A percentile compares a stretch with the other conserved stretches of the same genome.
Conservation (phyloP, 2,329 filamentous ascomycete species). For the Colletotrichum gloeosporioides region DNA sequence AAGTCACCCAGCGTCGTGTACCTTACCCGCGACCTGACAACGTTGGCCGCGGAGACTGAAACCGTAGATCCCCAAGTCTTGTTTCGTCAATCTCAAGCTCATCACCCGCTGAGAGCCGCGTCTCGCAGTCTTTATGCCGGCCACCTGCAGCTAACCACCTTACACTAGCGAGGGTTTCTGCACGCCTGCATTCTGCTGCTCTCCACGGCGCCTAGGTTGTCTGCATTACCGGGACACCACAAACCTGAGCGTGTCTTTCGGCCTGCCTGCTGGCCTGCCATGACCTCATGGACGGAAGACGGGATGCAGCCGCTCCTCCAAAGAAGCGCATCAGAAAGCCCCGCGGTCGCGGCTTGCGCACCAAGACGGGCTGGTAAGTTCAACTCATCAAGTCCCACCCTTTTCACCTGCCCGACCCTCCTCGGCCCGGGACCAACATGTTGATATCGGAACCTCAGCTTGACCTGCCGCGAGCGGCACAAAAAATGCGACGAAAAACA, state of each 20-base stretch:
- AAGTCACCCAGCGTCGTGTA: not conserved
- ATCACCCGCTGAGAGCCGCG: not conserved
- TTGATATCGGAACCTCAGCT: conserved; percentile 27
- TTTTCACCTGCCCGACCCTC: not conserved
- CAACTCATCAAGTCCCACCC: not conserved
- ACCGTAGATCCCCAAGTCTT: not conserved
- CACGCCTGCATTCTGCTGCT: not conserved
- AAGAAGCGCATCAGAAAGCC: conserved; percentile 36
- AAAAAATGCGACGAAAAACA: conserved; percentile 56
- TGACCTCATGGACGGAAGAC: conserved; percentile 15
- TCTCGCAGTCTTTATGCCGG: conserved; percentile 5
- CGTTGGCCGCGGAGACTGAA: not conserved
- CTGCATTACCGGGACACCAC: not conserved
- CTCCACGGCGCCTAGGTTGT: not conserved
- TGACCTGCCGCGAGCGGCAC: conserved; percentile 50
- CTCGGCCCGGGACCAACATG: not conserved
- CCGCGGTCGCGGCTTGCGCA: conserved; percentile 46
- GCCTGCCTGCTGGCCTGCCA: not conserved
- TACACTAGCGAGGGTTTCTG: not conserved
- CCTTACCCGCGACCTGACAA: not conserved
- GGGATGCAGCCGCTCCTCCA: conserved; percentile 2
- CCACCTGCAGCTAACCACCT: not conserved
- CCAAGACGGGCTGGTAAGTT: conserved; percentile 45
- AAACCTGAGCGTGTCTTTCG: not conserved
- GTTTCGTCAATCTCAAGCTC: not conserved